phyloP scores from a whole-genome alignment of 1,139 yeast genomes.

The Candida mesenterica region DNA sequence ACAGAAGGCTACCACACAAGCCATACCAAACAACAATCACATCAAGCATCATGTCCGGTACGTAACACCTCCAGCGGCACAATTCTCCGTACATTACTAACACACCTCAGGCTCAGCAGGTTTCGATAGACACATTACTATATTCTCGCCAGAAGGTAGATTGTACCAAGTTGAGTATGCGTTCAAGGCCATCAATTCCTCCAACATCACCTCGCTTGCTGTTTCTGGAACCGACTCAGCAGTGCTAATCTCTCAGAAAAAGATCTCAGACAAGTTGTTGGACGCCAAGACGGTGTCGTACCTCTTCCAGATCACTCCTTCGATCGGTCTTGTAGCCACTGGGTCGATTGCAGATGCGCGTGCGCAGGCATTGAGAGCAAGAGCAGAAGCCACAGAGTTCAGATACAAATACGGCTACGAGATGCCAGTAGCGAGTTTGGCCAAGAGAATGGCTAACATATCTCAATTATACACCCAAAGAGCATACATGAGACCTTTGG shows the following conservation, averaged over 20 bases:
- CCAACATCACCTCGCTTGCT: constrained; percentile 87
- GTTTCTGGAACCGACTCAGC: constrained; percentile 84
- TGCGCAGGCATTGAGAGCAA: constrained; percentile 84
- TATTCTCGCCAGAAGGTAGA: constrained; percentile 98
- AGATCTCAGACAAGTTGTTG: constrained; percentile 90
- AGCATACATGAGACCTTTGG: constrained; percentile 98
- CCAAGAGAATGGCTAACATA: constrained; percentile 92
- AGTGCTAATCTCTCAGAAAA: constrained; percentile 91
- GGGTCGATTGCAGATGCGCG: constrained; percentile 98
- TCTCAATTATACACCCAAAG: constrained; percentile 95
- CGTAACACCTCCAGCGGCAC: not conserved
- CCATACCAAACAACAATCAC: too few species aligned
- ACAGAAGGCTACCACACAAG: too few species aligned
- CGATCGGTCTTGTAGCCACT: constrained; percentile 88
- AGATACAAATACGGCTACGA: constrained; percentile 93
- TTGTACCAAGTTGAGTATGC: constrained; percentile 97
- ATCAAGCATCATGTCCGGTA: constrained; percentile 2
- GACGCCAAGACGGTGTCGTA: constrained; percentile 85
- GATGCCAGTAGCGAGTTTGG: constrained; percentile 92
- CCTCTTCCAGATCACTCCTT: constrained; percentile 76
- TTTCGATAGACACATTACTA: constrained; percentile 96
- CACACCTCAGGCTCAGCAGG: constrained; percentile 67
- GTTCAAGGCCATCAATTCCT: constrained; percentile 91
- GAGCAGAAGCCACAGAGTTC: constrained; percentile 93
- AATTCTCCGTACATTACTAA: too few species aligned